Evolutionary conservation across 1,284 basidiomycete species (phyloP), one percentile per base, ranked within the genome.

Genomic region (Sparassis latifolia): DNA sequence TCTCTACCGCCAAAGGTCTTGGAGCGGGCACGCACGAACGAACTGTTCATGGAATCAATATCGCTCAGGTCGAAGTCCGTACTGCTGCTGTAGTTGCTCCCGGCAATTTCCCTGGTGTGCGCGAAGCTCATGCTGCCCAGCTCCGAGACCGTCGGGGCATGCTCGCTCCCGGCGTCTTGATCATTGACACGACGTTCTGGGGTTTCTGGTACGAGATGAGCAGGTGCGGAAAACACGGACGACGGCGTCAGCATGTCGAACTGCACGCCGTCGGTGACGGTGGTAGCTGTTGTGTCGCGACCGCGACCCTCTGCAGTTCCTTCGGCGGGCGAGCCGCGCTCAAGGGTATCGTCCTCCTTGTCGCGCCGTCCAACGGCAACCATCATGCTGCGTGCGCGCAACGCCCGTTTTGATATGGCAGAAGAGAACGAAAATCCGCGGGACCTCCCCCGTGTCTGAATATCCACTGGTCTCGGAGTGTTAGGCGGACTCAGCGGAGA

Each of bases 91-190:
- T 7, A 7, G 35, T 12, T 37, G 12, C n/a, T 44, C 4, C 12
- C 42, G 27, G 5, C 35, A 5, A 33, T 38, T 31, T 37, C 45
- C 12, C 30, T 31, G 2, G 28, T 42, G 40, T 42, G 9, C 10
- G 65, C 65, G 48, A 66, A 66, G 52, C 63, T 64, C 62, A 66
- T 66, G 50, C 55, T 62, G 42, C 65, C 63, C 7, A 65, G 48
- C 29, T 62, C 60, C 9, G 63, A 55, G 6, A 37, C 2, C 58
- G 53, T 5, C 55, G 52, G 27, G 59, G 58, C 44, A 3, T 52
- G 52, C 12, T 55, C 55, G 42, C 48, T 9, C 5, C 42, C 40
- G 27, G n/a, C 9, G 10, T n/a, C n/a, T 6, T 39, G 37, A 1
- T 6, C 6, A 30, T 41, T 6, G 4, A 9, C 3, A 3, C 40